Evolutionary conservation across 164 flowering plant genomes (phyloP).

Genomic region (Macadamia tetraphylla): DNA sequence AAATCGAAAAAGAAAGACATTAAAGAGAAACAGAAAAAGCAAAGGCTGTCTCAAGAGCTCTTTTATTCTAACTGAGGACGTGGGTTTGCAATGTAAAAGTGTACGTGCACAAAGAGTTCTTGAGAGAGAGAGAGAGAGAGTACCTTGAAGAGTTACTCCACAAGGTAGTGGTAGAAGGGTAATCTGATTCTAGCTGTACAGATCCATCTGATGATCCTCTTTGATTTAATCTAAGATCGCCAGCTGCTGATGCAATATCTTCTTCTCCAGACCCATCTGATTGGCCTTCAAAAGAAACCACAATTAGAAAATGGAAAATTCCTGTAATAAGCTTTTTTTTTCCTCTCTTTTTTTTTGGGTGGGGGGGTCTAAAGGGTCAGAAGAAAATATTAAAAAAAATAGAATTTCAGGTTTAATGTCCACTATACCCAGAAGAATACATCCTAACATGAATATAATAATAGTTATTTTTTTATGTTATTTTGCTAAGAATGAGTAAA

Average conservation of each 20-base stretch:
- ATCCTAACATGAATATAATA: too few relatives aligned
- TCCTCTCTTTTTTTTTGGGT: too few relatives aligned
- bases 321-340: too few relatives aligned
- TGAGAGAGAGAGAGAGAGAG: background rate
- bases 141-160: slow-evolving; percentile 63
- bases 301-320: background rate
- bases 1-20: slow-evolving; percentile 16
- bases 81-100: slow-evolving; percentile 17
- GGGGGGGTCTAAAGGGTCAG: too few relatives aligned
- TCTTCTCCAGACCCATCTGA: slow-evolving; percentile 75
- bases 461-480: too few relatives aligned
- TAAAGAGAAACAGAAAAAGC: slow-evolving; percentile 16
- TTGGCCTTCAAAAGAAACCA: slow-evolving; percentile 29
- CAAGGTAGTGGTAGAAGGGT: slow-evolving; percentile 23
- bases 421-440: too few relatives aligned
- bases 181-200: slow-evolving; percentile 32
- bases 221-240: slow-evolving; percentile 20
- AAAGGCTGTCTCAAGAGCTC: slow-evolving; percentile 38
- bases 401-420: too few relatives aligned
- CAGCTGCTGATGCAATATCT: slow-evolving; percentile 23
- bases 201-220: slow-evolving; percentile 33
- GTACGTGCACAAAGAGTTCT: slow-evolving; percentile 2
- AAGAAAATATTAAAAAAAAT: too few relatives aligned
- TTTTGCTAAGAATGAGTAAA: too few relatives aligned
- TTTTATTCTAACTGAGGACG: slow-evolving; percentile 31